These are phyloP conservation scores for Cytospora leucostoma DNA, from an alignment of 2,329 filamentous ascomycete species.

Conservation along the genomic window DNA sequence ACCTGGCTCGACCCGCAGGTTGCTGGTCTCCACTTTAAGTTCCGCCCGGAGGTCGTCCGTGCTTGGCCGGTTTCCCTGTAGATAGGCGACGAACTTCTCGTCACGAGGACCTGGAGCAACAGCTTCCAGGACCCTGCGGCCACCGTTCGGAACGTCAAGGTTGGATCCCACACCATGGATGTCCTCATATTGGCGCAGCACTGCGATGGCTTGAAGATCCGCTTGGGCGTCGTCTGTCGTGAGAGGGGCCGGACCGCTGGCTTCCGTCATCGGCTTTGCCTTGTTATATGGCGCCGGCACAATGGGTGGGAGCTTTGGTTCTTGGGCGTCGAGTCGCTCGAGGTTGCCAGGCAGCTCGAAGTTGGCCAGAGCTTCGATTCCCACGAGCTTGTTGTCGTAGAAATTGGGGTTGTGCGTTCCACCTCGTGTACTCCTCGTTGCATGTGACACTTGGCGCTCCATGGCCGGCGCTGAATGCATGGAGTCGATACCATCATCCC, in stretches of 20 bases:
- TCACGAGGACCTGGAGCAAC: slow-evolving; percentile 51
- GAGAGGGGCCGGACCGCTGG: slow-evolving; percentile 56
- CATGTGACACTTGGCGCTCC: slow-evolving; percentile 66
- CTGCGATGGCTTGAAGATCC: slow-evolving; percentile 60
- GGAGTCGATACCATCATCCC: slow-evolving; percentile 48
- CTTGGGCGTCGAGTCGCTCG: slow-evolving; percentile 55
- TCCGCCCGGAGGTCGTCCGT: slow-evolving; percentile 53
- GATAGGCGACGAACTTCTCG: slow-evolving; percentile 51
- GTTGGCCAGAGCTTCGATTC: slow-evolving; percentile 61
- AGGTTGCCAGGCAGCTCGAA: slow-evolving; percentile 61
- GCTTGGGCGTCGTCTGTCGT: slow-evolving; percentile 54
- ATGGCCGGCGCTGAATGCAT: slow-evolving; percentile 55
- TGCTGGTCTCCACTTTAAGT: slow-evolving; percentile 51
- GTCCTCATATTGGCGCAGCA: slow-evolving; percentile 58
- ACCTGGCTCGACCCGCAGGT: slow-evolving; percentile 40
- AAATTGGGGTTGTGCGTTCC: slow-evolving; percentile 55
- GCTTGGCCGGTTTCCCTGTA: slow-evolving; percentile 47
- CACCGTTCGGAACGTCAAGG: slow-evolving; percentile 55
- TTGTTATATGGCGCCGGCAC: slow-evolving; percentile 62
- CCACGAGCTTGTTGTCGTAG: slow-evolving; percentile 58
- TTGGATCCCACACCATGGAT: slow-evolving; percentile 56
- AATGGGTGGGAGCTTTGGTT: slow-evolving; percentile 60
- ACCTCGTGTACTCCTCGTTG: slow-evolving; percentile 62
- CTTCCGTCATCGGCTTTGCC: slow-evolving; percentile 56
- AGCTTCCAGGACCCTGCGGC: slow-evolving; percentile 57